Base-by-base conservation (phyloP, 2,329 filamentous ascomycete genomes). In the Fusarium continuum region DNA sequence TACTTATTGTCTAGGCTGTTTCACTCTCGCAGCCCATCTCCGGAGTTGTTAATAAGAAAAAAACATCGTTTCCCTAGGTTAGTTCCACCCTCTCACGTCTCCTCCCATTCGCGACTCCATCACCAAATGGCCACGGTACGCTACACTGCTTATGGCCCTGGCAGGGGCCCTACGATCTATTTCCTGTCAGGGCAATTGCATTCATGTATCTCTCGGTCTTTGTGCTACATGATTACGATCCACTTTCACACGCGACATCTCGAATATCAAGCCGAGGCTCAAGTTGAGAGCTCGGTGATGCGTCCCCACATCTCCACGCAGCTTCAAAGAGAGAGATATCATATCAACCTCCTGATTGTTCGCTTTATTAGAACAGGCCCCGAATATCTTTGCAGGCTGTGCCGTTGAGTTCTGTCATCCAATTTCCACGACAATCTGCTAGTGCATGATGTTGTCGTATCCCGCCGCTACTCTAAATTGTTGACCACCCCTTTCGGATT, bases 361-460 rank as follows among this genome's bases (percentile, higher is more conserved):
- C 29, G 16, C 38, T 47, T 61, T 41, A 39, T 39, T 38, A 31
- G 36, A 48, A 45, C 29, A 45, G 35, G 39, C 46, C 46, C 51
- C 34, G 26, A 45, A 29, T 48, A 39, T 61, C 49, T 55, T 43
- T 43, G 31, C 31, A n/a, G 35, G 40, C 59, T 26, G 48, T 64
- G 32, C 32, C 39, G 31, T 54, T 20, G 23, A 49, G 16, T 44
- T 45, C 19, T 35, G 20, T 11, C 32, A 22, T 55, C 25, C 34
- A 52, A 46, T 48, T 41, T 60, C 41, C 61, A 54, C n/a, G 39
- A 50, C 53, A 52, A 58, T 56, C 52, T 56, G 50, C 38, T 59
- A 29, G 43, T 68, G 55, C 65, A 68, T 62, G 43, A 62, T 62
- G 47, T 54, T 29, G 56, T 59, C 53, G 50, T 58, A 62, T 59